Evolutionary conservation across 2,329 filamentous ascomycete genomes (phyloP), one percentile per base, ranked within the genome.

Genomic region (Pestalotiopsis sp.): DNA sequence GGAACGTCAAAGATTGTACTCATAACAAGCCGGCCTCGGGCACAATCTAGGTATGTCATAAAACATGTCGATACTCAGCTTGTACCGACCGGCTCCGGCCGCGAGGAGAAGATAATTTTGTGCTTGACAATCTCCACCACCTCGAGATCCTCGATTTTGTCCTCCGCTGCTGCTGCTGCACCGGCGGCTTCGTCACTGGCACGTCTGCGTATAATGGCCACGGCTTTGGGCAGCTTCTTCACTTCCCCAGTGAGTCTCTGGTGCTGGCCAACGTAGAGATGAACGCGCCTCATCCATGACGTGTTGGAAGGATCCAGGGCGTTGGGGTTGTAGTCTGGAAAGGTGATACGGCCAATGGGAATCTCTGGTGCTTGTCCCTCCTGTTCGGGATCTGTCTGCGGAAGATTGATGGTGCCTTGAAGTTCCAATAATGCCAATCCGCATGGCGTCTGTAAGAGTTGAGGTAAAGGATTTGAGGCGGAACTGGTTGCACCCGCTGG

Each of bases 371-470:
- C 63, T 25, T 77, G 71, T 31, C 78, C 72, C 65, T 82, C 73
- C 11, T 74, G 71, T 27, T 80, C 75, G n/a, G 77, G 73, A 31
- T 75, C 74, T 38, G 78, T 73, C 2, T 81, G 71, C 7, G 93
- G 91, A 1, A 94, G 84, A 79, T 97, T 95, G 81, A 99, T 91
- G 14, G 90, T 93, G 70, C 95, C 96, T 84, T 99, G 96, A 14
- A 99, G 88, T 82, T 98, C 96, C 68, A 99, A 85, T 60, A 99
- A 86, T 20, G 95, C 95, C 56, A 98, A 88, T 64, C 96, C 96
- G 0, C 92, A 91, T 0, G 96, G 96, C 0, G 95, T 98, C 74
- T 95, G 93, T 17, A 98, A 88, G 71, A 97, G 86, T n/a, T 87
- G 80, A 1, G 96, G 96, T 4, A 98, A 88, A 3, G 93, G 90